These are phyloP conservation scores for Pythium monospermum DNA, from an alignment of 352 stramenopile species.

Conservation along the genomic window DNA sequence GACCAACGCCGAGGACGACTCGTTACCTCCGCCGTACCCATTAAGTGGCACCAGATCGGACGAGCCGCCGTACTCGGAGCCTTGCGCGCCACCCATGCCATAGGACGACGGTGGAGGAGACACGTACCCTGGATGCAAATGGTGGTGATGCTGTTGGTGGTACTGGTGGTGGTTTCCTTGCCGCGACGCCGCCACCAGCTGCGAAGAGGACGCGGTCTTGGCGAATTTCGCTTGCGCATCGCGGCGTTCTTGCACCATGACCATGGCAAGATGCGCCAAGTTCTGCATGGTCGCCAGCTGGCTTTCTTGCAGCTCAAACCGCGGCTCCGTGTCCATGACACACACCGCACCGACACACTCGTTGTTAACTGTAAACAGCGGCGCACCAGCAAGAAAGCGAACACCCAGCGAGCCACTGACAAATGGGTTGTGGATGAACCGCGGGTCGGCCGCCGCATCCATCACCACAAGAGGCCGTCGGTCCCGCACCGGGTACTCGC, in stretches of 20 bases:
- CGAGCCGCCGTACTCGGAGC: constrained; percentile 18
- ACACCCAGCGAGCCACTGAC: constrained; percentile 88
- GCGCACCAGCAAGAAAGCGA: constrained; percentile 92
- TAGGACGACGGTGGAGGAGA: constrained; percentile 8
- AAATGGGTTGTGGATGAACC: constrained; percentile 87
- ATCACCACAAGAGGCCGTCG: constrained; percentile 81
- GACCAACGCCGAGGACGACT: constrained; percentile 40
- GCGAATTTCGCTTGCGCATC: constrained; percentile 59
- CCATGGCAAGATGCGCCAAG: constrained; percentile 76
- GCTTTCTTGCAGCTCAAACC: constrained; percentile 54
- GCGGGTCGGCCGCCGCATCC: constrained; percentile 82
- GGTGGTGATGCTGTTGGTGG: not conserved
- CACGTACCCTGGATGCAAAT: no score
- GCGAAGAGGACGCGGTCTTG: constrained; percentile 30
- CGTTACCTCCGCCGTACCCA: constrained; percentile 27
- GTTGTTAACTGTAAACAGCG: constrained; percentile 84
- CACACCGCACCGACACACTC: constrained; percentile 73
- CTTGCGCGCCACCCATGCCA: not conserved
- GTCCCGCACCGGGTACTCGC: constrained; percentile 72
- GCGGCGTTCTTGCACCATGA: constrained; percentile 81
- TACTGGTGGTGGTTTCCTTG: constrained; percentile 10
- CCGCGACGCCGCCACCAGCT: constrained; percentile 36
- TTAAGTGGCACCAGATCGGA: constrained; percentile 76
- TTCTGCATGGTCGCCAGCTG: constrained; percentile 86
- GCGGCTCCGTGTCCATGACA: constrained; percentile 71